phyloP scores from a whole-genome alignment of 106 monocot species.

The Allium fistulosum region DNA sequence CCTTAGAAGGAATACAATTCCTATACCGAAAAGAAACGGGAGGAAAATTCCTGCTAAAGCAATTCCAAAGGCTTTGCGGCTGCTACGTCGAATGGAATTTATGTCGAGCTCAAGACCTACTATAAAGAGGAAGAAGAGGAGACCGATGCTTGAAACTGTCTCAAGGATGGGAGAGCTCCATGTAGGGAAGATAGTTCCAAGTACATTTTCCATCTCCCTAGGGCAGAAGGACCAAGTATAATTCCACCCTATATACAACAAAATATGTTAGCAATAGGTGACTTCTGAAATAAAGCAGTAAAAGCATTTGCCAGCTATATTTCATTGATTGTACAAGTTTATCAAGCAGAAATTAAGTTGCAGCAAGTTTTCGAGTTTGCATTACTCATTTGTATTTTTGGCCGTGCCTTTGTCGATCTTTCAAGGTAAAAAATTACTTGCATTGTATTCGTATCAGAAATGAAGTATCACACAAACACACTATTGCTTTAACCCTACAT shows the following conservation, averaged over 20 bases:
- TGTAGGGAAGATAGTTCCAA: conserved; percentile 29
- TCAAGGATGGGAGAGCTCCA: conserved; percentile 43
- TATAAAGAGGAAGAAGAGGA: conserved; percentile 55
- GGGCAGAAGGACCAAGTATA: conserved; percentile 37
- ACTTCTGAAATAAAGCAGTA: neutral
- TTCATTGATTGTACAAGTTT: neutral
- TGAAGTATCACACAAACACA: no score
- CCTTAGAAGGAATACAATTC: conserved; percentile 29
- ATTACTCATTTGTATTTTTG: neutral
- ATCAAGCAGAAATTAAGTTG: neutral
- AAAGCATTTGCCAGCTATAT: neutral
- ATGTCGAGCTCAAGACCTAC: conserved; percentile 56
- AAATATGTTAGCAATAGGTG: no score
- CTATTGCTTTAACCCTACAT: no score
- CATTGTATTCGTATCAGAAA: no score
- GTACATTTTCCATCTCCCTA: conserved; percentile 31
- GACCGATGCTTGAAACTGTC: conserved; percentile 40
- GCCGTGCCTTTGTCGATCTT: neutral
- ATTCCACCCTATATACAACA: conserved; percentile 35
- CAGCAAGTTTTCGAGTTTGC: no score
- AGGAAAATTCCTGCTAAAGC: conserved; percentile 40
- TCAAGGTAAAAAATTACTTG: neutral
- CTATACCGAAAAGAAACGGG: conserved; percentile 33
- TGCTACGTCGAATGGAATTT: conserved; percentile 29
- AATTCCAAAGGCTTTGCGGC: conserved; percentile 30